Evolutionary conservation across 148 eudicot species (phyloP).

Genomic region (Spergularia bocconei): DNA sequence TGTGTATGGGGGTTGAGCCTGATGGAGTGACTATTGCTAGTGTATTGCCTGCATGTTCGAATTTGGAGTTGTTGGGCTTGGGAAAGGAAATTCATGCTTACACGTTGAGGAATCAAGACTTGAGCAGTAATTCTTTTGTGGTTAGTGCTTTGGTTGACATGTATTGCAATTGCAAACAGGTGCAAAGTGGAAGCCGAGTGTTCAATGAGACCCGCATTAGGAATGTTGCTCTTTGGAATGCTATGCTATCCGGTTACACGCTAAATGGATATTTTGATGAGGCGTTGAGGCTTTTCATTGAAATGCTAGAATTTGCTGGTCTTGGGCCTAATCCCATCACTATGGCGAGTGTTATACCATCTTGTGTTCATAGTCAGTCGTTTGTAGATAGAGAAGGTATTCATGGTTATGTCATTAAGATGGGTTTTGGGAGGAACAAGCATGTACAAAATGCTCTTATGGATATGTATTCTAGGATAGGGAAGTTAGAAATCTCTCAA

Average conservation of each 20-base stretch:
- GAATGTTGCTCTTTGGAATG: constrained; percentile 68
- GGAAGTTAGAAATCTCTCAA: constrained; percentile 51
- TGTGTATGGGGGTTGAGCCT: constrained; percentile 50
- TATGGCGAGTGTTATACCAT: constrained; percentile 76
- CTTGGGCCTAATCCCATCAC: constrained; percentile 74
- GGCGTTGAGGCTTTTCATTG: constrained; percentile 62
- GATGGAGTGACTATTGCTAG: constrained; percentile 84
- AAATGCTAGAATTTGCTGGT: constrained; percentile 49
- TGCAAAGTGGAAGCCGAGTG: constrained; percentile 48
- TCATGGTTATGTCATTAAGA: constrained; percentile 70
- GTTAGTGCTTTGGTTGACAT: constrained; percentile 82
- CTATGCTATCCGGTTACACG: constrained; percentile 84
- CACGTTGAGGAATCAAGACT: constrained; percentile 45
- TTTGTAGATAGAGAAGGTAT: constrained; percentile 59
- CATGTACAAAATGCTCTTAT: constrained; percentile 77
- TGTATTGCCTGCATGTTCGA: constrained; percentile 77
- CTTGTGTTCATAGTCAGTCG: constrained; percentile 60
- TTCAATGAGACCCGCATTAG: constrained; percentile 41
- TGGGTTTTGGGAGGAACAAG: constrained; percentile 54
- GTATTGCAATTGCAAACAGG: constrained; percentile 82
- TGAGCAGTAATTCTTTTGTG: constrained; percentile 65
- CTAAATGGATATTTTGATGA: constrained; percentile 58
- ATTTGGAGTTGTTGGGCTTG: constrained; percentile 67
- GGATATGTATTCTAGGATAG: constrained; percentile 86
- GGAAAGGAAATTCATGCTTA: constrained; percentile 87